Evolutionary conservation across 805 yeast species (phyloP).

Genomic region (Lipomyces orientalis): DNA sequence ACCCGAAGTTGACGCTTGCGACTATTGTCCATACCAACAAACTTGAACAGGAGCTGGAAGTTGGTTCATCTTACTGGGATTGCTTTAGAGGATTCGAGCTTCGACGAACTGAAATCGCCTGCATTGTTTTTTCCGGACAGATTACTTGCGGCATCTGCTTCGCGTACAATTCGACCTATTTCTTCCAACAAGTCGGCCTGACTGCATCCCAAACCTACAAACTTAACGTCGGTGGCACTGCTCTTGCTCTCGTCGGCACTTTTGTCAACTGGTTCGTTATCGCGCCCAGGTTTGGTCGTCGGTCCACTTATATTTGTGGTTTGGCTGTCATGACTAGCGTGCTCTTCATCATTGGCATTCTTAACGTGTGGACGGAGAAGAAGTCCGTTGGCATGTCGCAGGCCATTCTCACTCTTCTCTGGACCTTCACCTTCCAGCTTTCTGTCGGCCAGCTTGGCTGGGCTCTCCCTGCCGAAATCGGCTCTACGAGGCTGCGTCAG

Average conservation of each 20-base stretch:
- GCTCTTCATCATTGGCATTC: conserved; percentile 32
- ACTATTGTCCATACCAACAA: conserved; percentile 14
- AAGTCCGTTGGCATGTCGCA: conserved; percentile 10
- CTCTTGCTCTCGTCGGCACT: conserved; percentile 49
- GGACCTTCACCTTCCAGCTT: conserved; percentile 54
- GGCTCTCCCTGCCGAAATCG: conserved; percentile 52
- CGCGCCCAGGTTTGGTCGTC: conserved; percentile 38
- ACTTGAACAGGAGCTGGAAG: conserved; percentile 17
- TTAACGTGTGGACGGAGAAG: conserved; percentile 14
- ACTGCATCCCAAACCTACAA: conserved; percentile 50
- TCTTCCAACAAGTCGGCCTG: conserved; percentile 44
- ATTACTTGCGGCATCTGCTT: conserved; percentile 48
- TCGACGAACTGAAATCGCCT: conserved; percentile 38
- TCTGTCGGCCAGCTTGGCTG: conserved; percentile 54
- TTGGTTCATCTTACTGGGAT: conserved; percentile 24
- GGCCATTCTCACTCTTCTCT: conserved; percentile 47
- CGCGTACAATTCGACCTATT: conserved; percentile 41
- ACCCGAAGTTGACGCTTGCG: conserved; percentile 1
- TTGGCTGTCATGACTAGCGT: conserved; percentile 13
- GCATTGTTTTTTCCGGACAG: conserved; percentile 49
- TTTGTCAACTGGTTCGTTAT: conserved; percentile 35
- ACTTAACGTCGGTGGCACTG: conserved; percentile 51
- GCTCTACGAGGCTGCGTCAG: conserved; percentile 51
- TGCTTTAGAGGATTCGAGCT: conserved; percentile 28
- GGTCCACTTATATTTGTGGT: conserved; percentile 35